These are phyloP conservation scores for Globisporangium abappressorium DNA, from an alignment of 352 stramenopile genomes.

Conservation along the genomic window DNA sequence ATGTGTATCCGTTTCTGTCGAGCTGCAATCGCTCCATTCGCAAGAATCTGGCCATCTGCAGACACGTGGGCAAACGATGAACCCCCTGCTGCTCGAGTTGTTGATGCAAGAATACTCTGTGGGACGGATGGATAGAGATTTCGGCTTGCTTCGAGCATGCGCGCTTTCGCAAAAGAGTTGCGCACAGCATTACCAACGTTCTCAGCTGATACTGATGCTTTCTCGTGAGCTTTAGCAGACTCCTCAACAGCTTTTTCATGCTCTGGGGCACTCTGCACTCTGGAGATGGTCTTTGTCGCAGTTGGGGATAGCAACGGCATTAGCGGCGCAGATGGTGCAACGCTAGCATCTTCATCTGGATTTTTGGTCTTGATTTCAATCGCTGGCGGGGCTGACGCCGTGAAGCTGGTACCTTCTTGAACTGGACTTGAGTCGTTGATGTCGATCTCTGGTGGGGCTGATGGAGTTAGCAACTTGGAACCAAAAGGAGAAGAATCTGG, in stretches of 20 bases:
- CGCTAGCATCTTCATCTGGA: not conserved
- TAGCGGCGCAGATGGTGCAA: conserved; percentile 20
- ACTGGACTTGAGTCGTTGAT: conserved; percentile 15
- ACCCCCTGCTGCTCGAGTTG: conserved; percentile 6
- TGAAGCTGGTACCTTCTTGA: conserved; percentile 6
- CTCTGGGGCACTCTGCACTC: not conserved
- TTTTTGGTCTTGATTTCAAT: not conserved
- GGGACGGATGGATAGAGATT: conserved; percentile 43
- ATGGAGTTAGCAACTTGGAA: conserved; percentile 22
- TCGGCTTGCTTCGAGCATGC: conserved; percentile 29
- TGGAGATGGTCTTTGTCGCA: conserved; percentile 36
- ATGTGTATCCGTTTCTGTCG: conserved; percentile 54
- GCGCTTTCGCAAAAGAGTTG: conserved; percentile 47
- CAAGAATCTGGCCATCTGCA: conserved; percentile 28
- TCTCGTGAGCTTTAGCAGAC: conserved; percentile 20
- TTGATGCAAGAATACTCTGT: not conserved
- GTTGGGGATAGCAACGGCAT: conserved; percentile 49
- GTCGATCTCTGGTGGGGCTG: conserved; percentile 29
- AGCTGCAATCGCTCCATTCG: conserved; percentile 17
- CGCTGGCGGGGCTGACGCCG: conserved; percentile 8
- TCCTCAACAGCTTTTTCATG: conserved; percentile 3
- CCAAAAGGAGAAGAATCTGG: conserved; percentile 10
- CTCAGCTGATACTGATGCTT: conserved; percentile 24
- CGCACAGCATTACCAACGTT: conserved; percentile 32
- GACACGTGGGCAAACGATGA: conserved; percentile 10